Evolutionary conservation across 352 stramenopile genomes (phyloP).

Genomic region (Globisporangium lucens): DNA sequence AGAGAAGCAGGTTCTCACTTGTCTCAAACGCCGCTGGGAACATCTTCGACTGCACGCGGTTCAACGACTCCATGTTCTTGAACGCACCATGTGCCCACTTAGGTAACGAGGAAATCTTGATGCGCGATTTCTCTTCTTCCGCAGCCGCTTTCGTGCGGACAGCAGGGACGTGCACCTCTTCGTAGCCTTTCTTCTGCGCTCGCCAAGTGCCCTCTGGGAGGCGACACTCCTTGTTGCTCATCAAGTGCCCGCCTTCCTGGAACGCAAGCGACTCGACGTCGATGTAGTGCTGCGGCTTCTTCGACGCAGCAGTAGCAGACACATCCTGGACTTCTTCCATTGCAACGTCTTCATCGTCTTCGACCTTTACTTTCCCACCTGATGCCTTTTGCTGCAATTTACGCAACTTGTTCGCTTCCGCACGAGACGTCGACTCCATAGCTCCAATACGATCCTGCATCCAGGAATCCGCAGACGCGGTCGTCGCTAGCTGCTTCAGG

Average conservation of each 20-base stretch:
- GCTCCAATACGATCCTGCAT: slow-evolving; percentile 90
- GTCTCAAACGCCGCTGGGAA: slow-evolving; percentile 89
- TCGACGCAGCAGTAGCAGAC: slow-evolving; percentile 25
- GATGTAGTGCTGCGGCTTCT: slow-evolving; percentile 86
- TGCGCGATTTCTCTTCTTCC: slow-evolving; percentile 70
- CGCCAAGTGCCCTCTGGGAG: slow-evolving; percentile 96
- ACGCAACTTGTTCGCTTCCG: slow-evolving; percentile 77
- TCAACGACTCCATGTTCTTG: slow-evolving; percentile 97
- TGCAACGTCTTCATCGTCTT: slow-evolving; percentile 48
- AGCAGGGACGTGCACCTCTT: slow-evolving; percentile 99
- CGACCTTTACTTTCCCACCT: slow-evolving; percentile 16
- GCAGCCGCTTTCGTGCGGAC: slow-evolving; percentile 78
- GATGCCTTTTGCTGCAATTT: slow-evolving; percentile 58
- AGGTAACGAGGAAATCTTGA: slow-evolving; percentile 92
- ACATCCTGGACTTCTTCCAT: slow-evolving; percentile 36
- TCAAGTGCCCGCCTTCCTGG: slow-evolving; percentile 93
- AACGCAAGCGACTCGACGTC: slow-evolving; percentile 96
- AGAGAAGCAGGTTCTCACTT: slow-evolving; percentile 98
- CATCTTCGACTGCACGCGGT: slow-evolving; percentile 99
- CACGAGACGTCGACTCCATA: slow-evolving; percentile 80
- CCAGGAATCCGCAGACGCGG: slow-evolving; percentile 92
- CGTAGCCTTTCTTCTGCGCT: slow-evolving; percentile 96
- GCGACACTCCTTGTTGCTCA: slow-evolving; percentile 98
- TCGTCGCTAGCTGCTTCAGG: slow-evolving; percentile 88
- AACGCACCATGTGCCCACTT: slow-evolving; percentile 96